Evolutionary conservation across 2,329 filamentous ascomycete species (phyloP).

Genomic region (Fusarium sp.): DNA sequence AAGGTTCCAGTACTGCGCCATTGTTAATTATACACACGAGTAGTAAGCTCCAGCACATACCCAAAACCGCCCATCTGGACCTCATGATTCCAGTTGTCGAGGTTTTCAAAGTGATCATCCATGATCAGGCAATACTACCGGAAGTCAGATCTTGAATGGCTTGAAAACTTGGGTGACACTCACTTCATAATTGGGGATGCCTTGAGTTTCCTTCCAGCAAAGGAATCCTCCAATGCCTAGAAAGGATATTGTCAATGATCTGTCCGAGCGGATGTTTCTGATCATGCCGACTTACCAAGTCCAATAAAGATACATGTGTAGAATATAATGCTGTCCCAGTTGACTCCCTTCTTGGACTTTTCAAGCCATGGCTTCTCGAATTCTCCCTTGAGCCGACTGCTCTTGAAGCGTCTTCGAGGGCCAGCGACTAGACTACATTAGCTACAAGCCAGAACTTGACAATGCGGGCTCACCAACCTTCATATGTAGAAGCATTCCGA

Average conservation of each 20-base stretch:
- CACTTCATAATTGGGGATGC: slow-evolving; percentile 36
- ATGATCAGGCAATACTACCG: slow-evolving; percentile 41
- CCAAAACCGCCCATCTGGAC: slow-evolving; percentile 55
- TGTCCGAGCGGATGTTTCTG: accelerated
- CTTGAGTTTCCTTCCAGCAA: slow-evolving; percentile 32
- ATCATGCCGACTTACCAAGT: slow-evolving; percentile 26
- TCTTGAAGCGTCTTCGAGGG: slow-evolving; percentile 48
- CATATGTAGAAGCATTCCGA: slow-evolving; percentile 27
- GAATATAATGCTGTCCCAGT: slow-evolving; percentile 46
- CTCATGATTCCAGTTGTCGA: slow-evolving; percentile 60
- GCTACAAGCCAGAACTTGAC: not conserved
- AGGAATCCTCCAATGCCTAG: slow-evolving; percentile 35
- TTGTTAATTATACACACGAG: not conserved
- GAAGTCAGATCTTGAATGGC: not conserved
- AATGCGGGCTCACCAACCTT: not conserved
- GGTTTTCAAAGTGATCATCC: slow-evolving; percentile 45
- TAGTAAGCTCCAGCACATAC: slow-evolving; percentile 30
- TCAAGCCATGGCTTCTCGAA: slow-evolving; percentile 44
- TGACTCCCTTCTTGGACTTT: slow-evolving; percentile 36
- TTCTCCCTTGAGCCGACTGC: slow-evolving; percentile 39
- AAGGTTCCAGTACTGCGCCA: slow-evolving; percentile 53
- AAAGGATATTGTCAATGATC: not conserved
- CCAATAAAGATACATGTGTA: slow-evolving; percentile 38
- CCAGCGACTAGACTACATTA: slow-evolving; percentile 8
- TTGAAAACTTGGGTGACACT: not conserved